phyloP scores from a whole-genome alignment of 2,329 filamentous ascomycete genomes.

The Leptographium galeiforme region DNA sequence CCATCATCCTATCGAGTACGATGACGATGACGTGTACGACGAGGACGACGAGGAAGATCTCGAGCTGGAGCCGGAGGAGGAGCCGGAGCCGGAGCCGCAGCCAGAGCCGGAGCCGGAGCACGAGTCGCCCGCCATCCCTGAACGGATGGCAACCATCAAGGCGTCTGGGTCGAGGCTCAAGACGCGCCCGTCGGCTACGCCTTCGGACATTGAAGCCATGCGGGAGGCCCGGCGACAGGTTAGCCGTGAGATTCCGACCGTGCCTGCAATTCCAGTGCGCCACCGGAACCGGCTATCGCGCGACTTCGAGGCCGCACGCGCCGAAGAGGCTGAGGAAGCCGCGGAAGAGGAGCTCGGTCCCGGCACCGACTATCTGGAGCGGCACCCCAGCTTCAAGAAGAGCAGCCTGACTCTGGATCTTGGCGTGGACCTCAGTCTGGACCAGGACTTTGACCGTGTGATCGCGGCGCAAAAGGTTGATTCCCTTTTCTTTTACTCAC shows the following conservation, averaged over 20 bases:
- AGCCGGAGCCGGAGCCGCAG: background rate
- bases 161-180: conserved; percentile 77
- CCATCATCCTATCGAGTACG: conserved; percentile 48
- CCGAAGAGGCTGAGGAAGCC: conserved; percentile 10
- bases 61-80: conserved; percentile 14
- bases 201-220: conserved; percentile 73
- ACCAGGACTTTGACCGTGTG: conserved; percentile 86
- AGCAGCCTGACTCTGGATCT: conserved; percentile 72
- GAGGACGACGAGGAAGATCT: background rate
- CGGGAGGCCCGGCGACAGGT: conserved; percentile 74
- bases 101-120: conserved; percentile 5
- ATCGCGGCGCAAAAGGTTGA: conserved; percentile 95
- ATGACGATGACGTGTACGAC: conserved; percentile 21
- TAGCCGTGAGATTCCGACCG: conserved; percentile 54
- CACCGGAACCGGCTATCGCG: conserved; percentile 42
- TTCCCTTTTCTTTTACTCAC: conserved; percentile 24
- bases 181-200: conserved; percentile 76
- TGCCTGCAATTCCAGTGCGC: conserved; percentile 48
- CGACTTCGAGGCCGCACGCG: conserved; percentile 23
- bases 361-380: conserved; percentile 35
- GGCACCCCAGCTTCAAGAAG: conserved; percentile 64
- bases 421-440: conserved; percentile 73
- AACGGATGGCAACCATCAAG: conserved; percentile 77
- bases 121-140: conserved; percentile 57
- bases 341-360: conserved; percentile 14